These are phyloP conservation scores for Dioszegia hungarica DNA, from an alignment of 768 basidiomycete genomes.

Conservation along the genomic window DNA sequence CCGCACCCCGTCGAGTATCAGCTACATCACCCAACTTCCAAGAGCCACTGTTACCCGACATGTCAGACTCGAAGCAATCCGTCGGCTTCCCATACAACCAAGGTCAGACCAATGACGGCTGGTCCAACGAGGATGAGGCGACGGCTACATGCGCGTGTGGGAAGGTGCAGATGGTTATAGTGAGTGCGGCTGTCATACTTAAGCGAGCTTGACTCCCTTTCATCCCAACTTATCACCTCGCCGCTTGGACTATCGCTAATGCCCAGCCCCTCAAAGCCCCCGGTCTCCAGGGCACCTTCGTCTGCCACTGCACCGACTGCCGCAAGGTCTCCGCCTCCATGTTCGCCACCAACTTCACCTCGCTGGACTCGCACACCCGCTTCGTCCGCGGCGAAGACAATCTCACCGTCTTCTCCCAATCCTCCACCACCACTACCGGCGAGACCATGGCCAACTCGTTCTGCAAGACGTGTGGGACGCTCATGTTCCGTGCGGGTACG, in stretches of 20 bases:
- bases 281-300: conserved; percentile 26
- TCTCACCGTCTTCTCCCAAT: conserved; percentile 17
- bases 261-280: conserved; percentile 25
- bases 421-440: conserved; percentile 15
- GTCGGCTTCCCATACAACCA: conserved; percentile 1
- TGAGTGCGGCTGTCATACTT: conserved; percentile 12
- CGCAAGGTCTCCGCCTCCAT: conserved; percentile 39
- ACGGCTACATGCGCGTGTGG: conserved; percentile 41
- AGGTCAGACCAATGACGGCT: conserved; percentile 24
- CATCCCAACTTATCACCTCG: too few relatives aligned
- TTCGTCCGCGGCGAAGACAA: conserved; percentile 33
- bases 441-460: conserved; percentile 37
- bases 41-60: too few relatives aligned
- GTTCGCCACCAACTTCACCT: conserved; percentile 37
- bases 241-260: too few relatives aligned
- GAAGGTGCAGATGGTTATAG: conserved; percentile 26
- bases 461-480: conserved; percentile 38
- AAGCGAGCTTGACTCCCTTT: not conserved
- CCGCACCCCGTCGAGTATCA: too few relatives aligned
- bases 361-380: conserved; percentile 23
- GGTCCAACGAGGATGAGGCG: conserved; percentile 27
- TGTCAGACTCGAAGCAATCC: not conserved
- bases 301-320: conserved; percentile 43
- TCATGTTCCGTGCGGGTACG: conserved; percentile 26
- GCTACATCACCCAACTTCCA: too few relatives aligned